Percentiles rank a stretch among this genome's conserved stretches.
Conservation (phyloP, 805 yeast genomes). For the Jamesozyma lodderae region DNA sequence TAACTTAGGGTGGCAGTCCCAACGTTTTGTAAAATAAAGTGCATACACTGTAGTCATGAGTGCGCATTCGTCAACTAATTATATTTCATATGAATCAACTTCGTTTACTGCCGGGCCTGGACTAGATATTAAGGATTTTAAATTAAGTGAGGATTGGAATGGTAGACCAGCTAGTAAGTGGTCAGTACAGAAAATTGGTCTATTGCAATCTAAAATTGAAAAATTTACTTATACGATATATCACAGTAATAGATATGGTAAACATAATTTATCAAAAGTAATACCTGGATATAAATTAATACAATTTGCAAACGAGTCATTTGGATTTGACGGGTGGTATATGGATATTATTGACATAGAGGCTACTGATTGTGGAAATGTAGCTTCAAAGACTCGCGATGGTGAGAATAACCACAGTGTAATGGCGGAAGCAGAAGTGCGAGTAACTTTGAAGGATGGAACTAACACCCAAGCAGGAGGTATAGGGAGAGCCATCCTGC, state of each 20-base stretch:
- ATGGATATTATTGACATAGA: slow-evolving; percentile 31
- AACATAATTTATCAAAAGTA: slow-evolving; percentile 19
- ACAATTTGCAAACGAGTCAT: slow-evolving; percentile 40
- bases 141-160: slow-evolving; percentile 27
- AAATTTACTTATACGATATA: slow-evolving; percentile 21
- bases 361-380: slow-evolving; percentile 12
- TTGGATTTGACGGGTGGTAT: slow-evolving; percentile 54
- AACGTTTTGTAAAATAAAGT: too few species aligned
- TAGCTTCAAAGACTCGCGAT: slow-evolving; percentile 5
- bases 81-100: slow-evolving; percentile 8
- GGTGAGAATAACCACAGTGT: slow-evolving; percentile 18
- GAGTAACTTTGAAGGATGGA: slow-evolving; percentile 72
- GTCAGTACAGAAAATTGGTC: slow-evolving; percentile 41
- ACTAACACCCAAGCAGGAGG: slow-evolving; percentile 75
- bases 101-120: slow-evolving; percentile 15
- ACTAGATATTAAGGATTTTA: slow-evolving; percentile 20
- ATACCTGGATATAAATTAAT: slow-evolving; percentile 32
- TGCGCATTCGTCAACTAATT: not conserved
- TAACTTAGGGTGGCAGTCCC: too few species aligned
- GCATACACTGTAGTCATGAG: too few species aligned
- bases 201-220: slow-evolving; percentile 41
- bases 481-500: slow-evolving; percentile 56
- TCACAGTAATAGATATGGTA: slow-evolving; percentile 21
- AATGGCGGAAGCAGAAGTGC: slow-evolving; percentile 37
- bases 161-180: slow-evolving; percentile 37